A percentile compares a stretch with the other conserved stretches of the same genome.
Evolutionary conservation across 106 monocot species (phyloP).

Genomic region (Phalaenopsis equestris): DNA sequence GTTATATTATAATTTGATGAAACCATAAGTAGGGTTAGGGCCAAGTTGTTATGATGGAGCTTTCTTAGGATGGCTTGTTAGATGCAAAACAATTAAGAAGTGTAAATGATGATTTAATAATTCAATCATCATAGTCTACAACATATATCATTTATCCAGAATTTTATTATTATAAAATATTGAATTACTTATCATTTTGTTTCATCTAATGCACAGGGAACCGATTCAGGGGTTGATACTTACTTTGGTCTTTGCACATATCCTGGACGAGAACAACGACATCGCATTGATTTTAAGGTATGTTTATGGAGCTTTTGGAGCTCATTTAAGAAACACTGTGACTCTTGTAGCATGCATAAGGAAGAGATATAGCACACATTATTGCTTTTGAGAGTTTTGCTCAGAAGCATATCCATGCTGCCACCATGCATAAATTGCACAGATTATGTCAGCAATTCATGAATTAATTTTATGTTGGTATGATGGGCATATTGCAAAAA

Average conservation of each 20-base stretch:
- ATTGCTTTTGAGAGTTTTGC: background rate
- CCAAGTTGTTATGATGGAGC: background rate
- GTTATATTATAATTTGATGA: background rate
- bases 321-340: background rate
- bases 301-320: background rate
- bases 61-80: background rate
- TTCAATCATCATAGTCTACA: background rate
- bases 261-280: slow-evolving; percentile 61
- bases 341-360: background rate
- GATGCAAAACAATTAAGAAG: background rate
- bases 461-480: background rate
- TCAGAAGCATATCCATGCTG: background rate
- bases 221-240: slow-evolving; percentile 93
- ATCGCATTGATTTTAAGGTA: slow-evolving; percentile 93
- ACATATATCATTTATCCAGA: background rate
- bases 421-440: background rate
- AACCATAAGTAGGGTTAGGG: background rate
- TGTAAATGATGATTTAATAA: background rate
- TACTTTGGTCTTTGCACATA: slow-evolving; percentile 96
- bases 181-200: background rate
- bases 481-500: background rate
- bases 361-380: background rate
- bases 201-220: slow-evolving; percentile 38
- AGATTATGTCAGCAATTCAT: background rate
- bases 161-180: too few relatives aligned